phyloP scores from a whole-genome alignment of 2,329 filamentous ascomycete species.

The Aspergillus sp. region DNA sequence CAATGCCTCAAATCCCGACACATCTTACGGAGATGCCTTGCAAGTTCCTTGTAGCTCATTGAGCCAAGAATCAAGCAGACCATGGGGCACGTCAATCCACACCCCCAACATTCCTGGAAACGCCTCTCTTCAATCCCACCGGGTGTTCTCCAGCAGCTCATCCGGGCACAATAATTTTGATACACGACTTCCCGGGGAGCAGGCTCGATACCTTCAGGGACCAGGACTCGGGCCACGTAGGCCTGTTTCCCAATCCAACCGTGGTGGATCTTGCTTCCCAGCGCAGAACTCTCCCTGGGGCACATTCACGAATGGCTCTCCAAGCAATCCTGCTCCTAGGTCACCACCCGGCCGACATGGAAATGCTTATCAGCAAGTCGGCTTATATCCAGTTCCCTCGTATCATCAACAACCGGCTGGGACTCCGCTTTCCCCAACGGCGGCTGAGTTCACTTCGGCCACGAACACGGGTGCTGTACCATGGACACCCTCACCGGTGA shows the following conservation, averaged over 20 bases:
- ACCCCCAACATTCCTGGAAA: slow-evolving; percentile 21
- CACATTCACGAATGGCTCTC: slow-evolving; percentile 27
- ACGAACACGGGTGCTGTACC: slow-evolving; percentile 22
- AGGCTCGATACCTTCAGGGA: slow-evolving; percentile 27
- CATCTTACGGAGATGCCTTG: slow-evolving; percentile 25
- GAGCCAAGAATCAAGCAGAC: slow-evolving; percentile 29
- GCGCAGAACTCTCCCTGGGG: slow-evolving; percentile 35
- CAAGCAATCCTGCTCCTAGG: slow-evolving; percentile 25
- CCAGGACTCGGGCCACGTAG: slow-evolving; percentile 27
- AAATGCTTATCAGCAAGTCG: slow-evolving; percentile 35
- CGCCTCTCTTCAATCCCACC: slow-evolving; percentile 28
- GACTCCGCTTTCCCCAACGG: slow-evolving; percentile 69
- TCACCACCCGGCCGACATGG: slow-evolving; percentile 29
- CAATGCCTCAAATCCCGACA: slow-evolving; percentile 26
- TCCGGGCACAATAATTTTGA: slow-evolving; percentile 29
- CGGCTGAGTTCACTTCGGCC: slow-evolving; percentile 67
- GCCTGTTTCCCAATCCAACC: slow-evolving; percentile 31
- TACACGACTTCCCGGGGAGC: slow-evolving; percentile 31
- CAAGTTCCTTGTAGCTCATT: slow-evolving; percentile 19
- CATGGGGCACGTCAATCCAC: slow-evolving; percentile 29
- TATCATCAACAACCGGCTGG: slow-evolving; percentile 61
- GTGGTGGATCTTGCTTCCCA: slow-evolving; percentile 34
- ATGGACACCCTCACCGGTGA: slow-evolving; percentile 52
- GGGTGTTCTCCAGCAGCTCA: slow-evolving; percentile 38
- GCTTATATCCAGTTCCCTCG: slow-evolving; percentile 34